These are phyloP conservation scores for Rhizopogon vulgaris DNA, from an alignment of 768 basidiomycete species.

Conservation along the genomic window DNA sequence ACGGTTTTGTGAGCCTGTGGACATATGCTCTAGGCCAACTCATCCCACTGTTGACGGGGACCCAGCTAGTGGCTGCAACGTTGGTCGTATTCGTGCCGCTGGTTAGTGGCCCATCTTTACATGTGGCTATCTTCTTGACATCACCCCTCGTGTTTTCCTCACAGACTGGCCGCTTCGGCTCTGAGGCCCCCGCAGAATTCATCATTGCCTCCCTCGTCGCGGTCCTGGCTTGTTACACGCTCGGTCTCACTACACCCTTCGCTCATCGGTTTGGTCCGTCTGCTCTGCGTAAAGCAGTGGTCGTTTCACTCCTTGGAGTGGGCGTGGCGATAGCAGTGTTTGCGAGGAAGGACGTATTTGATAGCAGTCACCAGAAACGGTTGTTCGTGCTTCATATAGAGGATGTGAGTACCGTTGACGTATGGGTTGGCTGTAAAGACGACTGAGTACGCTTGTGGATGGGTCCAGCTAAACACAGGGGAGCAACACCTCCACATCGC, in stretches of 20 bases:
- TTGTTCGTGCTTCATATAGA: constrained; percentile 80
- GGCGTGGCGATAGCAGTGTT: constrained; percentile 56
- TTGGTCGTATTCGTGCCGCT: constrained; percentile 89
- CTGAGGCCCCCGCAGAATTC: constrained; percentile 79
- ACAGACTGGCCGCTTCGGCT: constrained; percentile 78
- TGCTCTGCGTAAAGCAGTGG: constrained; percentile 32
- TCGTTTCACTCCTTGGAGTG: constrained; percentile 41
- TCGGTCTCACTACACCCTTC: constrained; percentile 66
- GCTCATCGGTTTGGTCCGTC: constrained; percentile 59
- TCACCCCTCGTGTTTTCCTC: constrained; percentile 3
- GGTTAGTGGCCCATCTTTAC: constrained; percentile 32
- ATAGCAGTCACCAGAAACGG: constrained; percentile 81
- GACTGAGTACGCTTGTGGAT: not conserved
- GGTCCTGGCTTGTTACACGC: constrained; percentile 44
- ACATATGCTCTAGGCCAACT: constrained; percentile 59
- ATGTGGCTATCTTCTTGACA: not conserved
- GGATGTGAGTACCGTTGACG: constrained; percentile 50
- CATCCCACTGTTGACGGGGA: constrained; percentile 50
- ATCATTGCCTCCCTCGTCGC: constrained; percentile 80
- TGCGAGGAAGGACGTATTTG: constrained; percentile 58
- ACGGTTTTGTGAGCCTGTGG: constrained; percentile 43
- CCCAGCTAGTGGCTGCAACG: constrained; percentile 52
- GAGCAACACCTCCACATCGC: constrained; percentile 78
- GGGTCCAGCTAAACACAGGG: constrained; percentile 55
- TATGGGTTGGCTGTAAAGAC: not conserved